Conservation (phyloP, 495 filamentous ascomycete species). For the Alectoria sarmentosa region DNA sequence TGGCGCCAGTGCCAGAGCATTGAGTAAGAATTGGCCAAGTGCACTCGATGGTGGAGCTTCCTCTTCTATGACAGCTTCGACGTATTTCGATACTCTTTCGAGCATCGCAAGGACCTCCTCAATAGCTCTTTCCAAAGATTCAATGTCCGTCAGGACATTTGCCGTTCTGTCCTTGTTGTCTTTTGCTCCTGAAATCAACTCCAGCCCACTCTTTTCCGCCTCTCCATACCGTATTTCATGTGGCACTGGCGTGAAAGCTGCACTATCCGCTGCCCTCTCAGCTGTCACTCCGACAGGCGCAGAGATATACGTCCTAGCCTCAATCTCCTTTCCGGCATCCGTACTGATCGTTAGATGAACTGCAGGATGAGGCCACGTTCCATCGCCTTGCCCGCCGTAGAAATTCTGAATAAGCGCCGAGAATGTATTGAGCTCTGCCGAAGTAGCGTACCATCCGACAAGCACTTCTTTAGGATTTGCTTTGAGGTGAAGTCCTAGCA, state of each 20-base stretch:
- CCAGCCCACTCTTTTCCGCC: constrained; percentile 85
- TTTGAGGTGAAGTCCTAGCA: constrained; percentile 88
- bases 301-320: constrained; percentile 85
- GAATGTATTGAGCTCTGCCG: constrained; percentile 93
- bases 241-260: constrained; percentile 92
- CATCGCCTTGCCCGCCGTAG: constrained; percentile 92
- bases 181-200: constrained; percentile 75
- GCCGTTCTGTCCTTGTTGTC: constrained; percentile 66
- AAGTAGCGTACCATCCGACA: constrained; percentile 97
- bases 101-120: constrained; percentile 82
- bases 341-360: constrained; percentile 94
- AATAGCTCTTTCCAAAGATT: constrained; percentile 72
- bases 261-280: constrained; percentile 89
- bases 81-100: constrained; percentile 83
- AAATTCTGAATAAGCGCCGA: constrained; percentile 98
- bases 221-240: constrained; percentile 87
- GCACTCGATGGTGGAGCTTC: constrained; percentile 68
- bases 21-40: constrained; percentile 89
- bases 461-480: constrained; percentile 90
- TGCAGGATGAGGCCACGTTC: constrained; percentile 92
- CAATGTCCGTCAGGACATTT: constrained; percentile 74
- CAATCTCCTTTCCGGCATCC: constrained; percentile 73
- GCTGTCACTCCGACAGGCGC: constrained; percentile 90
- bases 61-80: constrained; percentile 70
- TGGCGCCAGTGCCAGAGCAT: constrained; percentile 81